phyloP scores from a whole-genome alignment of 176 grass and related monocot species.

The Musa beccarii region DNA sequence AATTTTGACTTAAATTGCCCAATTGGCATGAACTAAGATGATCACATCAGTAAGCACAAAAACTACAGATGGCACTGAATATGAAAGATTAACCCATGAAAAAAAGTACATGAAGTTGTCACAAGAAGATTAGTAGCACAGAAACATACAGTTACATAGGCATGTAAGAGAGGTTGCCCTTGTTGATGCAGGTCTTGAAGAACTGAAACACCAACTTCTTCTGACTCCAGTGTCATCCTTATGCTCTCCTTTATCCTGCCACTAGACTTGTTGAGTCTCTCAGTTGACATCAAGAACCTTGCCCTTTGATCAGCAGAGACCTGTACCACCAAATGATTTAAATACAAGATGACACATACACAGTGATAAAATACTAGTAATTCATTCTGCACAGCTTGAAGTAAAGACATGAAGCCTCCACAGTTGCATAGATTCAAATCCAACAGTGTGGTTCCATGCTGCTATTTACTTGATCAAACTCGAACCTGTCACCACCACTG shows the following conservation, averaged over 20 bases:
- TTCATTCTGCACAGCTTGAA: neutral
- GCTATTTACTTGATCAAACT: neutral
- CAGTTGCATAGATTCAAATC: neutral
- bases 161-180: constrained; percentile 72
- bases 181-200: constrained; percentile 86
- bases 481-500: neutral
- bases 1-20: neutral
- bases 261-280: constrained; percentile 56
- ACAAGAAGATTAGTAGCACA: neutral
- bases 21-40: neutral
- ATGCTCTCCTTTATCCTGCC: constrained; percentile 65
- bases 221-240: constrained; percentile 79
- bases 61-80: neutral
- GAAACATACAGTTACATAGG: constrained; percentile 54
- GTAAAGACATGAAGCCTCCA: neutral
- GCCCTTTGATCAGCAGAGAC: constrained; percentile 69
- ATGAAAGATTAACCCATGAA: neutral
- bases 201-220: constrained; percentile 93
- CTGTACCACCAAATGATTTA: constrained; percentile 27
- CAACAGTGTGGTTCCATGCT: neutral
- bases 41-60: neutral
- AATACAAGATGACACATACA: neutral
- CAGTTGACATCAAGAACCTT: constrained; percentile 60
- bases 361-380: neutral
- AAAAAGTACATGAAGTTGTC: neutral